Evolutionary conservation across 768 basidiomycete genomes (phyloP).

Genomic region (Podaxis sp.): DNA sequence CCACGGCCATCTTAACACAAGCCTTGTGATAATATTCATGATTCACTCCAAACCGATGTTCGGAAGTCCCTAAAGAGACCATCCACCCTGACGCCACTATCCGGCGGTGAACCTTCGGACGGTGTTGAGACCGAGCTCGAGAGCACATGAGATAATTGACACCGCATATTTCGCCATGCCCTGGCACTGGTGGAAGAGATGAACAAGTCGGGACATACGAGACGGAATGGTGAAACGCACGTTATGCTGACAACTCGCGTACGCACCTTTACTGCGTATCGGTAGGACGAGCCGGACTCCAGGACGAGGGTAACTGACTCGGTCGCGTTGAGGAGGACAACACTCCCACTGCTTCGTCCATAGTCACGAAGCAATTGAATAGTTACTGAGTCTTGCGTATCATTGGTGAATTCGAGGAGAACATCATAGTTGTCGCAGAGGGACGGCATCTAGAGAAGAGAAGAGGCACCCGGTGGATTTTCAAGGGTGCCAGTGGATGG

Average conservation of each 20-base stretch:
- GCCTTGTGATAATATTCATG: constrained; percentile 16
- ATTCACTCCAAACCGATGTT: constrained; percentile 58
- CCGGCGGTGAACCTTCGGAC: constrained; percentile 30
- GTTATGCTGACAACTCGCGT: constrained; percentile 67
- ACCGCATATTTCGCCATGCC: constrained; percentile 62
- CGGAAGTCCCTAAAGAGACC: constrained; percentile 65
- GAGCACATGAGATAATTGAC: constrained; percentile 59
- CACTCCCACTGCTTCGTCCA: constrained; percentile 47
- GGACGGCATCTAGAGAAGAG: constrained; percentile 45
- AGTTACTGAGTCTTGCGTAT: constrained; percentile 59
- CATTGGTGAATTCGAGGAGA: constrained; percentile 65
- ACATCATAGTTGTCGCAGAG: constrained; percentile 58
- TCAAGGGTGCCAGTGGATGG: constrained; percentile 13
- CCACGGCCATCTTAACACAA: not conserved
- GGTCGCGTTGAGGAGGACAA: constrained; percentile 55
- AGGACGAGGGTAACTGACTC: constrained; percentile 65
- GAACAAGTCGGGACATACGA: not conserved
- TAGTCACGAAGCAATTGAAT: constrained; percentile 65
- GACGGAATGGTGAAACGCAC: constrained; percentile 33
- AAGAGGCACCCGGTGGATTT: constrained; percentile 7
- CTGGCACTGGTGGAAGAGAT: constrained; percentile 40
- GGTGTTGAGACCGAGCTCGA: constrained; percentile 29
- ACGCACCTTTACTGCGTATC: constrained; percentile 62
- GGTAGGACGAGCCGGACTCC: constrained; percentile 65
- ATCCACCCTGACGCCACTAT: constrained; percentile 58